These are phyloP conservation scores for Cytospora paraplurivora DNA, from an alignment of 2,329 filamentous ascomycete genomes.

Conservation along the genomic window DNA sequence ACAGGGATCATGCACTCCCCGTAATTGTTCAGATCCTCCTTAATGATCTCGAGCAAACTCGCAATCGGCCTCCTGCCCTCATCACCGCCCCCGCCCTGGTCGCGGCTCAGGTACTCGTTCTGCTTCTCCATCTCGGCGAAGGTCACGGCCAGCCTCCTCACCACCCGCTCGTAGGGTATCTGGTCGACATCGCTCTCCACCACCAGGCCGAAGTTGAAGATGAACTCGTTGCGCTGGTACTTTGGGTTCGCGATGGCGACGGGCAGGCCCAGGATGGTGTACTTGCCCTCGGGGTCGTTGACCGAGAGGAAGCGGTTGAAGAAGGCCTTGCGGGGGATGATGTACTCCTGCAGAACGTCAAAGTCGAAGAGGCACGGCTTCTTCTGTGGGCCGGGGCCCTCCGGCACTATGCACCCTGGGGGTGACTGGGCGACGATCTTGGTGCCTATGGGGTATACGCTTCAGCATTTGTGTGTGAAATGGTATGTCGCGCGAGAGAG, in stretches of 20 bases:
- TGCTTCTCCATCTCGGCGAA: conserved; percentile 93
- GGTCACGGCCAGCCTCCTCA: conserved; percentile 79
- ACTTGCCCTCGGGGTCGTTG: conserved; percentile 67
- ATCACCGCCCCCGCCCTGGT: conserved; percentile 48
- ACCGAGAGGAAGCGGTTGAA: conserved; percentile 89
- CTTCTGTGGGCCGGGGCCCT: conserved; percentile 38
- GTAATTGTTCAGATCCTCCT: conserved; percentile 92
- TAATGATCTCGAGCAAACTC: conserved; percentile 77
- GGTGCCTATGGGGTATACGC: conserved; percentile 48
- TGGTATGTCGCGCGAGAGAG: background rate
- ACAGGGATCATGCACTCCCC: conserved; percentile 99
- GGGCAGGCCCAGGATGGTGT: conserved; percentile 83
- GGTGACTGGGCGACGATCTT: conserved; percentile 65
- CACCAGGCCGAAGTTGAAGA: conserved; percentile 95
- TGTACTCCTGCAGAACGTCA: conserved; percentile 82
- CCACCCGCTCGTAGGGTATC: conserved; percentile 79
- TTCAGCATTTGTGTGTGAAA: conserved; percentile 28
- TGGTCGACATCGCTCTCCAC: conserved; percentile 65
- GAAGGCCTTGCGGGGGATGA: conserved; percentile 93
- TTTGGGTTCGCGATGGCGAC: conserved; percentile 81
- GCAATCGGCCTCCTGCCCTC: conserved; percentile 70
- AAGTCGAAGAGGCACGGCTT: conserved; percentile 78
- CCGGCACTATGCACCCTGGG: conserved; percentile 60
- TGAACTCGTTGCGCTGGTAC: conserved; percentile 93
- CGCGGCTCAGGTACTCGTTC: conserved; percentile 75